These are phyloP conservation scores for Naganishia antarctica DNA, from an alignment of 768 basidiomycete genomes.

Conservation along the genomic window DNA sequence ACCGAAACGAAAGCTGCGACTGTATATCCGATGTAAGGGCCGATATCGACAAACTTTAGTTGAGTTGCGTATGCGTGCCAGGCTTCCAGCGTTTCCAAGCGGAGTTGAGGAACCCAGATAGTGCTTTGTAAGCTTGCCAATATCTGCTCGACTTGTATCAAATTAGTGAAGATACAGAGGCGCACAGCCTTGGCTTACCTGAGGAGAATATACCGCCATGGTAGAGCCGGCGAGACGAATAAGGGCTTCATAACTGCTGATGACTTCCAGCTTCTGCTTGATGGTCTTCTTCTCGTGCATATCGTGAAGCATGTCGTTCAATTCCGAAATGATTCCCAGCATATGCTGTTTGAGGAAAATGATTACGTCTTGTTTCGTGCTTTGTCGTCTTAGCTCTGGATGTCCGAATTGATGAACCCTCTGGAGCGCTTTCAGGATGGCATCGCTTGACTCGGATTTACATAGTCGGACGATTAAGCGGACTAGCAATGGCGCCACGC, in stretches of 20 bases:
- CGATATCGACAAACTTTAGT: slow-evolving; percentile 64
- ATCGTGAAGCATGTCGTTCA: slow-evolving; percentile 83
- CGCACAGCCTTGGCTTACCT: slow-evolving; percentile 56
- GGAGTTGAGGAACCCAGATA: slow-evolving; percentile 67
- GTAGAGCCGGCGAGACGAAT: slow-evolving; percentile 65
- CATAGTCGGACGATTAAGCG: slow-evolving; percentile 74
- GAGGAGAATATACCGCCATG: slow-evolving; percentile 74
- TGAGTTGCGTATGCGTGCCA: slow-evolving; percentile 74
- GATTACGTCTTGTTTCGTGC: slow-evolving; percentile 35
- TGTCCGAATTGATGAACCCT: slow-evolving; percentile 36
- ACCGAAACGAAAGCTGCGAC: slow-evolving; percentile 74
- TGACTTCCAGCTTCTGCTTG: slow-evolving; percentile 65
- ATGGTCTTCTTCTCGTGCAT: slow-evolving; percentile 69
- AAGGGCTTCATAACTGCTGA: slow-evolving; percentile 71
- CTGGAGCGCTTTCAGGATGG: slow-evolving; percentile 51
- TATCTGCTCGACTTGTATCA: slow-evolving; percentile 56
- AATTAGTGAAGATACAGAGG: neutral
- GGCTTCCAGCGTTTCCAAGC: slow-evolving; percentile 69
- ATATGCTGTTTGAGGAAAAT: slow-evolving; percentile 68
- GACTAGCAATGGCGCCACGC: slow-evolving; percentile 64
- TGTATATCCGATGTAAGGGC: slow-evolving; percentile 78
- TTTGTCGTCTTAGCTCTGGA: slow-evolving; percentile 6
- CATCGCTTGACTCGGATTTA: slow-evolving; percentile 57
- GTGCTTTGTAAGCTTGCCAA: slow-evolving; percentile 94
- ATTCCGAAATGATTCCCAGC: slow-evolving; percentile 74